Percentiles rank a stretch among this genome's conserved stretches.
Evolutionary conservation across 352 stramenopile genomes (phyloP).

Genomic region (Thalassiosira livingstoniorum): DNA sequence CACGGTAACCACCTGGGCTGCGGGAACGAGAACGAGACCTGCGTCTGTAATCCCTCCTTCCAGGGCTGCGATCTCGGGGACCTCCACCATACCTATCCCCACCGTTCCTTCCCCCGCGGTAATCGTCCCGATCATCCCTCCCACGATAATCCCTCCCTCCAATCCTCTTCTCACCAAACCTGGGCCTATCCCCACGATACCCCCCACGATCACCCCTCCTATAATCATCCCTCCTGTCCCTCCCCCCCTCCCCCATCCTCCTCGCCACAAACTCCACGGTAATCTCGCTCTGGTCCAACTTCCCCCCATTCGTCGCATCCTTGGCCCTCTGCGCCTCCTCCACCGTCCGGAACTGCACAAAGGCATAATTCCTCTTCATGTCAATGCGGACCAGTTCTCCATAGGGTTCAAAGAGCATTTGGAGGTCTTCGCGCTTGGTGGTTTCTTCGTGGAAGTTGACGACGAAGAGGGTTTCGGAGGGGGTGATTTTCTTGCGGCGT

Average conservation of each 20-base stretch:
- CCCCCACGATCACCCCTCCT: constrained; percentile 42
- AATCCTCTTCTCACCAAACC: no score
- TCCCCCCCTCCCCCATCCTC: constrained; percentile 38
- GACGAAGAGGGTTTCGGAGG: constrained; percentile 85
- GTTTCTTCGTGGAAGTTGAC: constrained; percentile 86
- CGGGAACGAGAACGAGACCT: constrained; percentile 36
- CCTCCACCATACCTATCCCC: constrained; percentile 39
- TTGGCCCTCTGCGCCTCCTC: constrained; percentile 80
- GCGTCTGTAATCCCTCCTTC: constrained; percentile 21
- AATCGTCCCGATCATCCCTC: constrained; percentile 25
- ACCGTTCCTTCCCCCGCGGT: constrained; percentile 7
- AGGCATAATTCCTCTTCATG: constrained; percentile 86
- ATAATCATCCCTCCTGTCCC: constrained; percentile 44
- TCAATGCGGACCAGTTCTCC: constrained; percentile 82
- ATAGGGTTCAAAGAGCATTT: constrained; percentile 84
- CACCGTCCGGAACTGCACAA: constrained; percentile 83
- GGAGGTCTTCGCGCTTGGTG: constrained; percentile 83
- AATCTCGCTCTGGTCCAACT: constrained; percentile 83
- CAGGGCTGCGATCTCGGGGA: constrained; percentile 20
- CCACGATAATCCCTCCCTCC: constrained; percentile 15
- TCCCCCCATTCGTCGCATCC: constrained; percentile 82
- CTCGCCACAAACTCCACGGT: constrained; percentile 83
- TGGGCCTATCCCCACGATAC: constrained; percentile 25
- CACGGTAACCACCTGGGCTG: constrained; percentile 29
- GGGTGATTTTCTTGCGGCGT: constrained; percentile 82